Conservation (phyloP, 2,329 filamentous ascomycete species). For the Penicillium digitatum region DNA sequence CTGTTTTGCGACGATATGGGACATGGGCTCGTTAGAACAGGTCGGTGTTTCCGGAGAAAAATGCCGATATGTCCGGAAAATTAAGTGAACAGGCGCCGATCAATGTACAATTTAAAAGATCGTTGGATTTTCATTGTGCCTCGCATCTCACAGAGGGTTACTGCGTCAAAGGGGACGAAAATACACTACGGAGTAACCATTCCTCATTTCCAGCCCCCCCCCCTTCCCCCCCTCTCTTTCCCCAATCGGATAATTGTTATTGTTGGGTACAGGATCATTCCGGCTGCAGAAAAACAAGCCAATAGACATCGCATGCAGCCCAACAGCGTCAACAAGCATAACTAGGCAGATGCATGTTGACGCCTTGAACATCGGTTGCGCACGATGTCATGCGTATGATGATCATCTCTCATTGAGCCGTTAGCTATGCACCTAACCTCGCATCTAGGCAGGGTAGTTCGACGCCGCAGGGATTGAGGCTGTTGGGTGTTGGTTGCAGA, state of each 20-base stretch:
- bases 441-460: background rate
- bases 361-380: background rate
- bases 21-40: background rate
- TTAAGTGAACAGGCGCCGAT: background rate
- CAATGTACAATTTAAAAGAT: too few relatives aligned
- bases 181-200: background rate
- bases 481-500: background rate
- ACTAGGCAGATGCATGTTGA: background rate
- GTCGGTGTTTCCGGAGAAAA: background rate
- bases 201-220: background rate
- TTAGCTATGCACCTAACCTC: background rate
- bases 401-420: background rate
- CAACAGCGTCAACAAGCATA: slow-evolving; percentile 17
- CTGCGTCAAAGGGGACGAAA: too few relatives aligned
- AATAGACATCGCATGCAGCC: slow-evolving; percentile 2
- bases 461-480: background rate
- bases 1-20: too few relatives aligned
- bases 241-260: slow-evolving; percentile 1
- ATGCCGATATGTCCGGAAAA: background rate
- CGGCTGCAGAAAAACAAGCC: background rate
- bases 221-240: too few relatives aligned
- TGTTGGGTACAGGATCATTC: too few relatives aligned
- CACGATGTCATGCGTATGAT: slow-evolving; percentile 12
- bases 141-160: too few relatives aligned
- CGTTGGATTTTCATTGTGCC: too few relatives aligned